Evolutionary conservation across 257 asterid species (phyloP), one percentile per base, ranked within the genome.

Genomic region (Datura wrightii): DNA sequence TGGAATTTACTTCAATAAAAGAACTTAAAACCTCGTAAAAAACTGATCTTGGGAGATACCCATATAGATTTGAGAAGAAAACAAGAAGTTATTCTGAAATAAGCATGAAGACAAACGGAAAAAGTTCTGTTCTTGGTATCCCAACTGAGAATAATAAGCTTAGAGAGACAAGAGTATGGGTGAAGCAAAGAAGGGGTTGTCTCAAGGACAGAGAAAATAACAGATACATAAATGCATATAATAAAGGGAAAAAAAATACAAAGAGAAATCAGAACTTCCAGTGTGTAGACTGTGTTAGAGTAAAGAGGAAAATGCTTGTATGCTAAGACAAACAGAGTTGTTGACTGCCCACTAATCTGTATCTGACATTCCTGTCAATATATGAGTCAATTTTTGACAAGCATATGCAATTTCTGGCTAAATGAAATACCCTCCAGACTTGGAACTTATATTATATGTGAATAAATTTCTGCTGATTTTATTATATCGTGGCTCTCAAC

Each of bases 81-180:
- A 82, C 71, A 84, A 66, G 79, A 76, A 76, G 60, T 89, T 91
- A 93, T 91, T 93, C 97, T 84, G 78, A 85, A 56, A 86, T 19
- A 82, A 82, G 63, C 55, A 88, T 90, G 86, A 83, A 56, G 95
- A 91, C 96, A 92, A 88, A 88, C 86, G 86, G 88, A 92, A 91
- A 91, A 87, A 53, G 91, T 62, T 79, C 14, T 31, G 76, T 89
- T 91, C 94, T 94, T 87, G 98, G 91, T 88, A 85, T 88, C 82
- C 82, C 16, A 89, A 87, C 72, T 78, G 79, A 65, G 69, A 71
- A 31, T 62, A 70, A 67, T 83, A 83, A 56, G 87, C 65, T 81
- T 54, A 56, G 83, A 76, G 89, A 84, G 93, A 90, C 91, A 90
- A 71, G 93, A 88, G 93, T 92, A 88, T 85, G 78, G 59, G 90